Base-by-base conservation (phyloP, 352 stramenopile genomes). In the Pythium insidiosum region DNA sequence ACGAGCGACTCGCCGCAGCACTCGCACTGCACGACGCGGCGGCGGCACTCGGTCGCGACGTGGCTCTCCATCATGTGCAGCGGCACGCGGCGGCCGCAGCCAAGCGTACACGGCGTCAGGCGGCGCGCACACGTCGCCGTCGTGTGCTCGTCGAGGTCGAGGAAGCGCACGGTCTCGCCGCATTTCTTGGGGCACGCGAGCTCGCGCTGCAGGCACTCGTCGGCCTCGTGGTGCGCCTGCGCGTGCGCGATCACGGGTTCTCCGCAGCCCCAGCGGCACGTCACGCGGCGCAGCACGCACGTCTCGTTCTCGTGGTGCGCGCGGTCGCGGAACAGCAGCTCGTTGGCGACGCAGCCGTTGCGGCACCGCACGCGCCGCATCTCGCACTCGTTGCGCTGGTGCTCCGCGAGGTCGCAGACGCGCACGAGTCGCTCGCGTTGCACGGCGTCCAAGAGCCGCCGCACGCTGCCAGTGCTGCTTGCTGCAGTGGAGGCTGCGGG, bases 321-420 rank as follows among this genome's bases (percentile, higher is more conserved):
- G 13, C 74, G 78, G 29, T 77, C 50, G 25, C 66, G 65, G 21
- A 54, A 47, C 13, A 73, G 37, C 26, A 88, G 23, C 30, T 65
- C 60, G 22, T 52, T 70, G 6, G 58, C 50, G 6, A 36, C 44
- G 38, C 78, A 90, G 33, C 78, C 74, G 39, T 86, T 85, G 48
- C 70, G 75, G 41, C 78, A 90, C 9, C 74, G 78, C 39, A 88
- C 75, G 12, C 56, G 50, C 6, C 74, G 74, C 20, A 65, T 49
- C 1, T 36, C 43, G 23, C 74, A 90, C 21, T 72, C 61, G 33
- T 42, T 65, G 2, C 56, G 63, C 29, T 66, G 41, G 33, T 90
- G 78, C 2, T 39, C 33, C 25, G 75, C 79, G 10, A 88, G 33
- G 19, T 84, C 68, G 16, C 47, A 47, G 6, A 67, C 59, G 5